Base-by-base conservation (phyloP, 2,329 filamentous ascomycete species). In the Dendryphion nanum region DNA sequence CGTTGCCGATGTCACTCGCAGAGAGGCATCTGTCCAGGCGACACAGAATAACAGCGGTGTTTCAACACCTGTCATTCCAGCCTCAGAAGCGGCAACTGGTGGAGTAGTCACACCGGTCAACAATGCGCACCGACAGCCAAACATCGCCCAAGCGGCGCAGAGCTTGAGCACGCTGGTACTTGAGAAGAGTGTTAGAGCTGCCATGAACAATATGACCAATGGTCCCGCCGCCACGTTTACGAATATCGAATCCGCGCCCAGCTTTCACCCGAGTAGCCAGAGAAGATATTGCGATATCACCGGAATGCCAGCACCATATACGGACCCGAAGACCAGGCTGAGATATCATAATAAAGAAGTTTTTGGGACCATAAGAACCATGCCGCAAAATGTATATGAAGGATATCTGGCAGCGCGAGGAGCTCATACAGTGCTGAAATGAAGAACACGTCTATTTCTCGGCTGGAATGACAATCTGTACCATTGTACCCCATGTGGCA, bases 271-370 rank as follows among this genome's bases (percentile, higher is more conserved):
- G 5, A 85, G 85, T 35, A 85, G 89, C 51, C 80, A 87, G 60
- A 89, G 84, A 67, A 86, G 85, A 57, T 98, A 97, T 68, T 98
- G 93, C 72, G 94, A 98, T 66, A 79, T 98, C 55, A 98, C 93
- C 1, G 94, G 93, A 1, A 71, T 98, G 48, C 81, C 88, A n/a
- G 88, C 89, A 19, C 85, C 86, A 5, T 98, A 98, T 63, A 81
- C 87, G 20, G 93, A 98, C 63, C 94, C 93, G 3, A 98, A 98
- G 77, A 95, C 90, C 26, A 79, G 91, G 48, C 69, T 98, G 66
- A 77, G 91, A 45, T 98, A 98, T 68, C 87, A 95, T 67, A 85
- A 98, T 66, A 86, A 81, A 65, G 93, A 98, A 72, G 80, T 97
- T 5, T 98, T 96, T 72, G 80, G 78, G 3, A 79, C 89, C 28